Base-by-base conservation (phyloP, 2,329 filamentous ascomycete species). In the Stagonosporopsis chrysanthemi region DNA sequence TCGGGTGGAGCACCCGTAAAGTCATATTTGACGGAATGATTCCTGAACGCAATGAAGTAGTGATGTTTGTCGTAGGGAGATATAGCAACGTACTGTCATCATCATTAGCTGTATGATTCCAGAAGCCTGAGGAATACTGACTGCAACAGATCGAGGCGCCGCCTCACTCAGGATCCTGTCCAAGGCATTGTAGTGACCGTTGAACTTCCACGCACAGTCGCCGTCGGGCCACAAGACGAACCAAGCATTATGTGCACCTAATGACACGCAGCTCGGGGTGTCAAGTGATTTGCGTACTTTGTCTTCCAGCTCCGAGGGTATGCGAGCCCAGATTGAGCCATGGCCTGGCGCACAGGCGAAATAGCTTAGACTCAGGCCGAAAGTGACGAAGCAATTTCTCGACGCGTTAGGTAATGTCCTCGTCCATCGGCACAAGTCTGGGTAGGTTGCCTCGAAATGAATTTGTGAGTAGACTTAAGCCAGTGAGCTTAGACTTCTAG, bases 241-340 rank as follows among this genome's bases (percentile, higher is more conserved):
- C 72, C 73, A 75, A 26, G 71, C 69, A 46, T 70, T 58, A 11
- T 74, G 64, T 38, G 67, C 54, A 1, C 73, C 72, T 8, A 75
- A 56, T 12, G 66, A 58, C 17, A 75, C 73, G 35, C 66, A 71
- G 35, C 44, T 63, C 4, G 73, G 73, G 1, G 68, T 72, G 38
- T 73, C 71, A 41, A 66, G 64, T 5, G 70, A 65, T 52, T 75
- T 75, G 14, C 72, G 69, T 22, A 75, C 61, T 52, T 71, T 75
- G 44, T 71, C 69, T 38, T 66, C 71, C 26, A 75, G 60, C 23
- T 74, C 71, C 1, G 60, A 64, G 5, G 71, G 70, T 41, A 75
- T 70, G 0, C 64, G 72, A 12, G 70, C 71, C 72, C 73, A 75
- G 52, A 73, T 67, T 5, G 72, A 75, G 3, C 73, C 72, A 14